Percentiles rank a stretch among this genome's conserved stretches.
phyloP scores from a whole-genome alignment of 1,139 yeast genomes.

The Pichia sp. region DNA sequence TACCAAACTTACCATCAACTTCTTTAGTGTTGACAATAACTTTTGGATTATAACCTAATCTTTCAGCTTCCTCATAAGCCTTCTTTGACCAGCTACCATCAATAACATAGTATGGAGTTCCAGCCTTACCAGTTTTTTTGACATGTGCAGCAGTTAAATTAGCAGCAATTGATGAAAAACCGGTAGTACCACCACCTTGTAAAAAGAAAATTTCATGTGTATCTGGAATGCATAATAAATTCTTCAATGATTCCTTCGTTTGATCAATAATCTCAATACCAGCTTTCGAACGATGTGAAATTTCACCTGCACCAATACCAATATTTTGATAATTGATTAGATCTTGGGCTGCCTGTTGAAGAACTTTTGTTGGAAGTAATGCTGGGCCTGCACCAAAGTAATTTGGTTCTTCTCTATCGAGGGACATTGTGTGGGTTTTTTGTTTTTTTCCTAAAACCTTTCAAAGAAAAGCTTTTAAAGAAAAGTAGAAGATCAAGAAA shows the following conservation, averaged over 20 bases:
- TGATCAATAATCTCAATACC: constrained; percentile 73
- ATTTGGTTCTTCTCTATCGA: constrained; percentile 66
- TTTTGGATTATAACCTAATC: constrained; percentile 76
- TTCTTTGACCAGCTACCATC: constrained; percentile 94
- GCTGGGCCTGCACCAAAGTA: constrained; percentile 99
- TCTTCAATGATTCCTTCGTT: constrained; percentile 59
- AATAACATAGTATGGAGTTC: constrained; percentile 79
- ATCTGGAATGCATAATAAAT: constrained; percentile 72
- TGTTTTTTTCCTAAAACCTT: too few species aligned
- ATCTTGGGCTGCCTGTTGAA: constrained; percentile 83
- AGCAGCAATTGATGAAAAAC: constrained; percentile 81
- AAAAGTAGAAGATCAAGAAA: too few species aligned
- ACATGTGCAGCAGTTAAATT: constrained; percentile 75
- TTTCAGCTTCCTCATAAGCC: constrained; percentile 74
- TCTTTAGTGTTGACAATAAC: constrained; percentile 61
- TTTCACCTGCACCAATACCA: constrained; percentile 89
- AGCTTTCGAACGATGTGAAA: constrained; percentile 85
- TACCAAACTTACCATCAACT: constrained; percentile 49
- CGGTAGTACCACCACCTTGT: constrained; percentile 98
- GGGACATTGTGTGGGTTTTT: constrained; percentile 25
- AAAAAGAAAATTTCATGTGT: constrained; percentile 89
- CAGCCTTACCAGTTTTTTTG: constrained; percentile 59
- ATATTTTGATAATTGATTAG: constrained; percentile 59
- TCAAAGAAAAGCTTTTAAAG: too few species aligned
- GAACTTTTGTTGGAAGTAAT: constrained; percentile 70